Conservation (phyloP, 371 early-diverging fungal genomes). For the Furculomyces boomerangus region DNA sequence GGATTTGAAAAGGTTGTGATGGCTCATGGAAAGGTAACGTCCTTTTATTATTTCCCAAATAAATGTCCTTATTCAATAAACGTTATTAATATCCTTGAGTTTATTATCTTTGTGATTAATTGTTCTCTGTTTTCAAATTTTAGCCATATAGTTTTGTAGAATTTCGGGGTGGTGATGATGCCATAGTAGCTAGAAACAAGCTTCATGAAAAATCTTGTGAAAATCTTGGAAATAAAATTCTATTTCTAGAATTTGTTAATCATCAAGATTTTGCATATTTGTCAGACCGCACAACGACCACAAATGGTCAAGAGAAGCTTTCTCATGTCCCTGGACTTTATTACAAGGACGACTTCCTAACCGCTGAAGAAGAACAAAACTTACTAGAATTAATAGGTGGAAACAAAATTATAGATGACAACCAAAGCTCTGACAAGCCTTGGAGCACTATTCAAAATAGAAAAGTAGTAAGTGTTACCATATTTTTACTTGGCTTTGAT, state of each 20-base stretch:
- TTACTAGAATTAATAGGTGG: constrained; percentile 7
- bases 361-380: constrained; percentile 13
- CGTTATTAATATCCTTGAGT: background rate
- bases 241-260: constrained; percentile 13
- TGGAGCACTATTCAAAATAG: constrained; percentile 25
- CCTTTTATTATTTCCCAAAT: background rate
- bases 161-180: constrained; percentile 8
- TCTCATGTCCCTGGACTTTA: constrained; percentile 18
- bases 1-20: constrained; percentile 15
- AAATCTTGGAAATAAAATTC: constrained; percentile 4
- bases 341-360: constrained; percentile 22
- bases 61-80: background rate
- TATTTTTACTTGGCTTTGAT: constrained; percentile 3
- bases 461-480: constrained; percentile 12
- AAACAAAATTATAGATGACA: too few species aligned
- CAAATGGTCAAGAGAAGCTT: background rate
- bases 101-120: background rate
- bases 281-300: background rate
- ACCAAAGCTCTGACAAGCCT: too few species aligned
- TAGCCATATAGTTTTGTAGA: constrained; percentile 16
- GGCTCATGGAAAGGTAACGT: constrained; percentile 6
- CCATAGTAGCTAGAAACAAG: constrained; percentile 4
- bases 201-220: constrained; percentile 9
- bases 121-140: background rate
- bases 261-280: constrained; percentile 9